Evolutionary conservation across 139 green algal species (phyloP).

Genomic region (Dunaliella sp.): DNA sequence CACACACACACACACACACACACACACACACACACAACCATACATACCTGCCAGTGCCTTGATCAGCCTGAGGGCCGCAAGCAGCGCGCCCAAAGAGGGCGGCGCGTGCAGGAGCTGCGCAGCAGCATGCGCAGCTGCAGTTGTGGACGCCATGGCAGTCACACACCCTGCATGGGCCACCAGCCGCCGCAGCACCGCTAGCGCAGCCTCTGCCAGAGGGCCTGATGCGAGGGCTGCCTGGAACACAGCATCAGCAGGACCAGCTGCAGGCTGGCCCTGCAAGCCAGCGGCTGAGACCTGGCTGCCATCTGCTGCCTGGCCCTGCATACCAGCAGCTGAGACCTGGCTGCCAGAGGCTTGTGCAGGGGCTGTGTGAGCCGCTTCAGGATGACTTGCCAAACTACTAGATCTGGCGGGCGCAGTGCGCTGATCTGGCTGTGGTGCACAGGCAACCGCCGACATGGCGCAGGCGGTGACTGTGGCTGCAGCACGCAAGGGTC

Average conservation of each 20-base stretch:
- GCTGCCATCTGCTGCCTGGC: too few species aligned
- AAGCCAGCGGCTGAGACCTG: too few species aligned
- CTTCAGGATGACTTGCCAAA: too few species aligned
- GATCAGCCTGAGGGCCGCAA: conserved; percentile 64
- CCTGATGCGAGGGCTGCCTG: conserved; percentile 6
- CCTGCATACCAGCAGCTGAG: too few species aligned
- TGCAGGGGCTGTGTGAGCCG: too few species aligned
- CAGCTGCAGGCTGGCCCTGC: too few species aligned
- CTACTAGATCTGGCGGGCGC: too few species aligned
- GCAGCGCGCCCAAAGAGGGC: conserved; percentile 37
- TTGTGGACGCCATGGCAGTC: conserved; percentile 58
- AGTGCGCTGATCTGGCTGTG: too few species aligned
- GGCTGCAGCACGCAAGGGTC: conserved; percentile 42
- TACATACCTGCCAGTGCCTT: conserved; percentile 38
- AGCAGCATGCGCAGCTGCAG: conserved; percentile 32
- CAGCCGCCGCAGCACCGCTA: conserved; percentile 58
- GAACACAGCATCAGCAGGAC: not conserved
- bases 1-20: not conserved
- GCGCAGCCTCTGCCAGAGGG: conserved; percentile 38
- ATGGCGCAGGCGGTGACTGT: not conserved
- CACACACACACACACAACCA: not conserved
- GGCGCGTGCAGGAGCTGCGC: conserved; percentile 66
- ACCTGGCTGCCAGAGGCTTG: too few species aligned
- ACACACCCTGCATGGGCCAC: conserved; percentile 66
- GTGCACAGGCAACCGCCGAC: too few species aligned